A percentile compares a stretch with the other conserved stretches of the same genome.
Conservation (phyloP, 768 basidiomycete species). For the Leccinum rimulosum region DNA sequence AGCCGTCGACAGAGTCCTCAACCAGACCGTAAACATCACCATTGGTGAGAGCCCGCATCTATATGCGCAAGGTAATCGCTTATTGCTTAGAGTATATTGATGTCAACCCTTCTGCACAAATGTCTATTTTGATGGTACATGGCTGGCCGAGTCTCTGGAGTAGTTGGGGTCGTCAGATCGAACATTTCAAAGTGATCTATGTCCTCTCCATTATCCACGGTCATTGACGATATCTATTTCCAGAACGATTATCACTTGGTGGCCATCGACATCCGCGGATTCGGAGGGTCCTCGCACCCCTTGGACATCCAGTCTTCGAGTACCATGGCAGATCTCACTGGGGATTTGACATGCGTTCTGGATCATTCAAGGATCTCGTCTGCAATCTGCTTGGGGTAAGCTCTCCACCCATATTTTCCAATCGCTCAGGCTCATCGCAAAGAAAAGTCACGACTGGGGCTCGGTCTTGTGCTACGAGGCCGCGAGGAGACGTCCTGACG, state of each 20-base stretch:
- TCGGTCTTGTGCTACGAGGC: slow-evolving; percentile 65
- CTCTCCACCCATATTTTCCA: neutral
- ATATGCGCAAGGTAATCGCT: slow-evolving; percentile 5
- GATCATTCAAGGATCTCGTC: slow-evolving; percentile 45
- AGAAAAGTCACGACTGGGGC: slow-evolving; percentile 75
- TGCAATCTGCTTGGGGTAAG: slow-evolving; percentile 64
- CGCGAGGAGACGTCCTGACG: slow-evolving; percentile 63
- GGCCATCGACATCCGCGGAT: slow-evolving; percentile 65
- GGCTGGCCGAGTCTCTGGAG: slow-evolving; percentile 82
- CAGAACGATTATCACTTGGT: slow-evolving; percentile 63
- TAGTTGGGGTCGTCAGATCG: slow-evolving; percentile 70
- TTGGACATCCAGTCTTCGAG: slow-evolving; percentile 59
- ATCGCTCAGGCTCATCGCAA: neutral
- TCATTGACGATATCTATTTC: neutral
- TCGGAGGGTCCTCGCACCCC: slow-evolving; percentile 65
- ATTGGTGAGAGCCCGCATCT: slow-evolving; percentile 40
- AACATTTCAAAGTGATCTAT: slow-evolving; percentile 52
- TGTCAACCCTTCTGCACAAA: slow-evolving; percentile 51
- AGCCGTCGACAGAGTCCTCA: slow-evolving; percentile 39
- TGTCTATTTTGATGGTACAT: slow-evolving; percentile 65
- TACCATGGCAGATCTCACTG: slow-evolving; percentile 56
- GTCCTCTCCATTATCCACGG: too few relatives aligned
- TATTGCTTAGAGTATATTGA: slow-evolving; percentile 55
- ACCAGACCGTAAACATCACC: slow-evolving; percentile 35
- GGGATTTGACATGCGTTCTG: slow-evolving; percentile 64